Evolutionary conservation across 305 asterid species (phyloP), one percentile per base, ranked within the genome.

Genomic region (Fraxinus ornus): DNA sequence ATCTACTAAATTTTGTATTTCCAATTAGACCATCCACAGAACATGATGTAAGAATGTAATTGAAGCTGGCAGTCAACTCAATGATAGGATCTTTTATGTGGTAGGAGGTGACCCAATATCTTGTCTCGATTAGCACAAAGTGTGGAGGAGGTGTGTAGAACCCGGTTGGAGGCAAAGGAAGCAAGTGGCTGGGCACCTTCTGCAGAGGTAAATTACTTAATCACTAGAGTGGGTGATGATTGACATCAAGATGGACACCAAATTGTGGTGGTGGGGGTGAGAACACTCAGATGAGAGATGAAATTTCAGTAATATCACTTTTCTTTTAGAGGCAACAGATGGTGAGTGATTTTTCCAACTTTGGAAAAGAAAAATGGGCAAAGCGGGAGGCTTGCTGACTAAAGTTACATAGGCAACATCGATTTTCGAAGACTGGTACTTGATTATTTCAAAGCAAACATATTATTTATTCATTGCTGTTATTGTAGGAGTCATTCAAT

Each of bases 21-120:
- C 37, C 70, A 77, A 17, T 47, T 47, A 77, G 70, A 60, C 28
- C 80, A 30, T 52, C 37, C 80, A 26, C 21, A 52, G n/a, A 76
- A 15, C n/a, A 6, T 7, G 68, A 13, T 12, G 75, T 0, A 68
- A 12, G 64, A 33, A 22, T 3, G 79, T 24, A 44, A 24, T 19
- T 44, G 32, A 4, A 76, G 35, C 37, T 47, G 62, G 21, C 19
- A 19, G 26, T 24, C 12, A 76, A 26, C 71, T 62, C 71, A 62
- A 21, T 3, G 35, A 24, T n/a, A 44, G 26, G 79, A 4, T 10
- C 21, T 41, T 24, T 44, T 4, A 76, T 4, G 13, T 24, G 57
- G 39, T 76, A 44, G 66, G 39, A 41, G 26, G 35, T 8, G 24
- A 47, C 21, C 7, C 66, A 12, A 47, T 13, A 13, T 76, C 21